Evolutionary conservation across 768 basidiomycete species (phyloP), one percentile per base, ranked within the genome.

Genomic region (Imleria badia): DNA sequence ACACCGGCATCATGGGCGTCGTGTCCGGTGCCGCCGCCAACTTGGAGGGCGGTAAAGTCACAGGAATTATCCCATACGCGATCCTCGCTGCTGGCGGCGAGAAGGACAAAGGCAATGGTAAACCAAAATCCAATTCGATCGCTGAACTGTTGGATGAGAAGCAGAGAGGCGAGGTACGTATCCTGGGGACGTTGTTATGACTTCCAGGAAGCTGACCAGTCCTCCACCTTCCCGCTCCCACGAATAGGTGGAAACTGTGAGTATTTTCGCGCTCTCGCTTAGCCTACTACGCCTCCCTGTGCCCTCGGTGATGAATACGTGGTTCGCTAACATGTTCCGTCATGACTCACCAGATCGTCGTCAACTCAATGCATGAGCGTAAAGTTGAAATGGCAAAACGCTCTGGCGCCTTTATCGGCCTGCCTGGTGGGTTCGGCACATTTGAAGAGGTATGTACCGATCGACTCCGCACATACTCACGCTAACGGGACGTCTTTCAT

Each of bases 371-470:
- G 89, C 90, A 91, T 58, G 85, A 94, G 62, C 84, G 95, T 14
- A 98, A 98, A 66, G 78, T 89, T 10, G 85, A 89, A 67, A 97
- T 98, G 94, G 94, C 95, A 0, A 81, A 81, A 59, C 76, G 88
- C 10, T 83, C 82, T 0, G 78, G 81, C 17, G 94, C 85, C 0
- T 99, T 99, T 63, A 75, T 98, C 44, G 91, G 86, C 12, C 75
- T 99, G 19, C 95, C 96, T 2, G 96, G 96, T 19, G 96, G 96
- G 0, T 97, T 85, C 66, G 96, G 96, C 11, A 98, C 95, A 0
- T 91, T 93, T 59, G 97, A 99, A 73, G 96, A 98, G 81, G 90
- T 71, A 54, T 6, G 52, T 14, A 31, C 20, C n/a, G 17, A 3
- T 34, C 33, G 11, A 23, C 14, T 19, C 9, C 44, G 13, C 10